phyloP scores from a whole-genome alignment of 345 rosid genomes.

The Populus deltoides region DNA sequence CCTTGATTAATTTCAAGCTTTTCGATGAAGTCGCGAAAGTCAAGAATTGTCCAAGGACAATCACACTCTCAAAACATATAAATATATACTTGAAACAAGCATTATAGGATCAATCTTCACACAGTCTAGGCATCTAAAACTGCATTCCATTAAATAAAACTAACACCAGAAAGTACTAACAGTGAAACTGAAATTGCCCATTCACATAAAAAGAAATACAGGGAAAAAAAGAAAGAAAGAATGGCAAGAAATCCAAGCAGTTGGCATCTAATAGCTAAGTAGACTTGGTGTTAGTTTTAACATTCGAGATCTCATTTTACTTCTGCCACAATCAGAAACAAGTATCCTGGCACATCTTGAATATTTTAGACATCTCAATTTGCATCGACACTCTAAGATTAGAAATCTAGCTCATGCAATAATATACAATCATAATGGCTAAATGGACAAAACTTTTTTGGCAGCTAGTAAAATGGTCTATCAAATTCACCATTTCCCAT shows the following conservation, averaged over 20 bases:
- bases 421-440: not conserved
- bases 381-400: not conserved
- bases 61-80: not conserved
- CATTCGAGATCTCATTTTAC: not conserved
- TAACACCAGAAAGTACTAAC: not conserved
- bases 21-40: constrained; percentile 5
- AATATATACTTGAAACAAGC: not conserved
- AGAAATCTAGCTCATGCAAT: not conserved
- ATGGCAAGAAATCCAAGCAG: not conserved
- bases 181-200: no score
- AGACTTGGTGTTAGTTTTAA: not conserved
- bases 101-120: not conserved
- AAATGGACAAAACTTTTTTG: not conserved
- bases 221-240: not conserved
- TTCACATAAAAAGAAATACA: not conserved
- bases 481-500: not conserved
- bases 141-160: not conserved
- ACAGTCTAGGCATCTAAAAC: not conserved
- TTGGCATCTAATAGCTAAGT: not conserved
- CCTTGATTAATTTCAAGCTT: constrained; percentile 59
- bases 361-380: not conserved
- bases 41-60: not conserved
- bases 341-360: not conserved
- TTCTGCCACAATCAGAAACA: not conserved
- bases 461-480: not conserved